Conservation (phyloP, 495 filamentous ascomycete species). For the Aspergillus cavernicola region DNA sequence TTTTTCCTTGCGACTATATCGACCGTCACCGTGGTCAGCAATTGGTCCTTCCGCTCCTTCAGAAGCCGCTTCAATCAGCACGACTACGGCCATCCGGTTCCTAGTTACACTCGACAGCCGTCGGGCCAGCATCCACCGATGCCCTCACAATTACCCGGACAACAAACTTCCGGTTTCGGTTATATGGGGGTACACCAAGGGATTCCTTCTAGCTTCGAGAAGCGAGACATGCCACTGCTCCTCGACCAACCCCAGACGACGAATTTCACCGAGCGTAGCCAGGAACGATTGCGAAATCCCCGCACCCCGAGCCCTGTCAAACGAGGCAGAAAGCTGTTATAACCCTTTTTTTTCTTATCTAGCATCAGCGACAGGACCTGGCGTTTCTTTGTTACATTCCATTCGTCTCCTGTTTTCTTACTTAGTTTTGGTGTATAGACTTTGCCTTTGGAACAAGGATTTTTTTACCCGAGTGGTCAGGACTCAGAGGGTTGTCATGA, state of each 20-base stretch:
- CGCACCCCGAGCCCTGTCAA: constrained; percentile 42
- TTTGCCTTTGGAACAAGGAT: neutral
- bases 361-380: constrained; percentile 15
- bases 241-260: constrained; percentile 31
- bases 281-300: constrained; percentile 32
- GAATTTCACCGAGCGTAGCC: constrained; percentile 35
- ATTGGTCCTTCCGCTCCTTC: constrained; percentile 47
- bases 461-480: neutral
- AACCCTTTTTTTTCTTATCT: neutral
- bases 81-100: constrained; percentile 25
- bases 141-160: constrained; percentile 23
- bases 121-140: constrained; percentile 26
- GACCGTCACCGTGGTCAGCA: constrained; percentile 41
- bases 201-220: constrained; percentile 14
- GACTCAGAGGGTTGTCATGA: too few species aligned
- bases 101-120: constrained; percentile 20
- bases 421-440: constrained; percentile 2
- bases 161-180: constrained; percentile 25
- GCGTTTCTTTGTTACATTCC: constrained; percentile 6
- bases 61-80: constrained; percentile 36
- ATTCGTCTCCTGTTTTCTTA: neutral
- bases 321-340: constrained; percentile 26
- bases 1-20: constrained; percentile 43
- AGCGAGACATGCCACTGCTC: constrained; percentile 31
- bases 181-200: constrained; percentile 26